phyloP scores from a whole-genome alignment of 805 yeast genomes.

The Nakazawaea siamensis region DNA sequence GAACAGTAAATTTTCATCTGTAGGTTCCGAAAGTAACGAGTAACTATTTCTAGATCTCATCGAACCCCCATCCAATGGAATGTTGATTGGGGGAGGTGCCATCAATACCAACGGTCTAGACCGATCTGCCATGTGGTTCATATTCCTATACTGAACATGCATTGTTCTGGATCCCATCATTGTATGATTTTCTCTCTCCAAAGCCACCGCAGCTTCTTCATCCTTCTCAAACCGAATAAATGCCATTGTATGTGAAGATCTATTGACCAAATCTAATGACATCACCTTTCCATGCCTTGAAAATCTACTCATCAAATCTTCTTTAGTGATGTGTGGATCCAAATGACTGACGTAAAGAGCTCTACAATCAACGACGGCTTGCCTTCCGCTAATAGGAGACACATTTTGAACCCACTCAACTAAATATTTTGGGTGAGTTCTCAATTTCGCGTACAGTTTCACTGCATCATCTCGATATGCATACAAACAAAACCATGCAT shows the following conservation, averaged over 20 bases:
- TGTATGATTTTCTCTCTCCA: slow-evolving; percentile 78
- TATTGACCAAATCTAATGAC: slow-evolving; percentile 46
- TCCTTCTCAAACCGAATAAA: slow-evolving; percentile 60
- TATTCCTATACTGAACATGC: slow-evolving; percentile 78
- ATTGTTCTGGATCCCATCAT: slow-evolving; percentile 65
- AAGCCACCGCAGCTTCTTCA: slow-evolving; percentile 77
- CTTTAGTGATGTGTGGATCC: slow-evolving; percentile 43
- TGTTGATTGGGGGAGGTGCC: slow-evolving; percentile 80
- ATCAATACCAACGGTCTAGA: slow-evolving; percentile 23
- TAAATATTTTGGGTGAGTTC: slow-evolving; percentile 43
- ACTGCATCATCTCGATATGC: slow-evolving; percentile 84
- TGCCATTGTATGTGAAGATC: slow-evolving; percentile 54
- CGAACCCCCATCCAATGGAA: slow-evolving; percentile 23
- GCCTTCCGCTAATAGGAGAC: neutral
- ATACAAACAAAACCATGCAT: slow-evolving; percentile 69
- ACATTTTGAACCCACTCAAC: slow-evolving; percentile 82
- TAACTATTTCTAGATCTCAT: too few relatives aligned
- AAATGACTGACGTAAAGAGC: slow-evolving; percentile 80
- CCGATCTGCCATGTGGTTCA: slow-evolving; percentile 25
- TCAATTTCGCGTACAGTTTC: slow-evolving; percentile 66
- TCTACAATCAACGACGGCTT: slow-evolving; percentile 13
- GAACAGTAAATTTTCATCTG: too few relatives aligned
- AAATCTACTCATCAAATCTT: slow-evolving; percentile 51
- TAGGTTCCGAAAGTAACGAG: too few relatives aligned
- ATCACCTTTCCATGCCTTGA: slow-evolving; percentile 57